Percentiles rank a stretch among this genome's conserved stretches.
phyloP scores from a whole-genome alignment of 306 rosid species.

The Vigna radiata region DNA sequence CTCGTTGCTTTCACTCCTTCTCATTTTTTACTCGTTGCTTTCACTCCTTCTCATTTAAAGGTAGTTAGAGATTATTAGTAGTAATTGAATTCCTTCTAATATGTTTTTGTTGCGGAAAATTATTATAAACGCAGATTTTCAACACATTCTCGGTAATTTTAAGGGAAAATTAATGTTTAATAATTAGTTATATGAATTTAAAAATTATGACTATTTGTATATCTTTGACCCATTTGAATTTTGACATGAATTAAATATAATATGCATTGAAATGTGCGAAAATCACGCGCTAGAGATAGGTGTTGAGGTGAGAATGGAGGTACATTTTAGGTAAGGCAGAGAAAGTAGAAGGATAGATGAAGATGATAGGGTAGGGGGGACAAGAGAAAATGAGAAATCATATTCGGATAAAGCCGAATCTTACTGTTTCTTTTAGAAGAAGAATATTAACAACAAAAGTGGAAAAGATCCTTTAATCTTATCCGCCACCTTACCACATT shows the following conservation, averaged over 20 bases:
- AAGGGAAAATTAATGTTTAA: no score
- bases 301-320: neutral
- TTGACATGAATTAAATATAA: neutral
- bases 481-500: constrained; percentile 41
- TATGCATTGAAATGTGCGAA: neutral
- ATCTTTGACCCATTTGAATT: neutral
- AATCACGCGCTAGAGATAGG: constrained; percentile 33
- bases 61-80: no score
- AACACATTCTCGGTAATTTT: no score
- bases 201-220: no score
- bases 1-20: neutral
- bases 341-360: neutral
- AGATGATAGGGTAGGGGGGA: constrained; percentile 39
- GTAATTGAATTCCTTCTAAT: no score
- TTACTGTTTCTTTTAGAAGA: constrained; percentile 36
- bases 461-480: constrained; percentile 39
- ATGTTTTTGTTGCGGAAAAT: no score
- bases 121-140: no score
- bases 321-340: neutral
- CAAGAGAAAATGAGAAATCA: constrained; percentile 38
- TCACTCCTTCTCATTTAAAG: neutral
- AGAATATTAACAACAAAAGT: constrained; percentile 13
- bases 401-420: constrained; percentile 58
- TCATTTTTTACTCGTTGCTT: neutral
- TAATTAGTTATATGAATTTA: no score